These are phyloP conservation scores for Penstemon barbatus DNA, from an alignment of 257 asterid species.

Conservation along the genomic window DNA sequence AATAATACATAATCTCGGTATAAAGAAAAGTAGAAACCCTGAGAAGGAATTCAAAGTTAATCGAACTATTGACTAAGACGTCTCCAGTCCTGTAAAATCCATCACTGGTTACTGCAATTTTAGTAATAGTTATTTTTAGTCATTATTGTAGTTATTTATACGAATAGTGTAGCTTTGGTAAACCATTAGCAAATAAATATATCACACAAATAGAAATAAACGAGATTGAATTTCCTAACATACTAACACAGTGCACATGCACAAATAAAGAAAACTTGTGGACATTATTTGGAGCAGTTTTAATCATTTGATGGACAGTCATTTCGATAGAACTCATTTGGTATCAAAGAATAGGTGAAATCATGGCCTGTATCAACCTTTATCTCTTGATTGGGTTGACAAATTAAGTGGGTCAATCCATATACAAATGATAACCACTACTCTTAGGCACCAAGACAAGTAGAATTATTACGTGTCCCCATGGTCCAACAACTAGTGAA, in stretches of 20 bases:
- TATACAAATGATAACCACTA: too few species aligned
- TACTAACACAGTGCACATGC: neutral
- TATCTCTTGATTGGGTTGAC: too few species aligned
- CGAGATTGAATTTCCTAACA: neutral
- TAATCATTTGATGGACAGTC: conserved; percentile 4
- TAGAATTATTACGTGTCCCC: too few species aligned
- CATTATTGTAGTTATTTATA: neutral
- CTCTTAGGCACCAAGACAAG: too few species aligned
- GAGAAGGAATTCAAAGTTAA: neutral
- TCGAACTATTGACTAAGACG: neutral
- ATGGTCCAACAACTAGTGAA: too few species aligned
- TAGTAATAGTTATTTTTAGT: neutral
- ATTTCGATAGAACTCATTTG: too few species aligned
- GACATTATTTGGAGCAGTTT: neutral
- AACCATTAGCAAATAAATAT: neutral
- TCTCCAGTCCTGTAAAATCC: neutral
- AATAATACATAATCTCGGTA: neutral
- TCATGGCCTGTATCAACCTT: too few species aligned
- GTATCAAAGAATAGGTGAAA: too few species aligned
- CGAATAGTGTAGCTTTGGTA: neutral
- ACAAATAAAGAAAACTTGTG: neutral
- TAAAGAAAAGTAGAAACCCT: neutral
- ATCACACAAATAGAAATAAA: neutral
- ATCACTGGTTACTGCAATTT: neutral
- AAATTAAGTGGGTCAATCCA: too few species aligned